phyloP scores from a whole-genome alignment of 768 basidiomycete species.

The Russula griseocarnosa region DNA sequence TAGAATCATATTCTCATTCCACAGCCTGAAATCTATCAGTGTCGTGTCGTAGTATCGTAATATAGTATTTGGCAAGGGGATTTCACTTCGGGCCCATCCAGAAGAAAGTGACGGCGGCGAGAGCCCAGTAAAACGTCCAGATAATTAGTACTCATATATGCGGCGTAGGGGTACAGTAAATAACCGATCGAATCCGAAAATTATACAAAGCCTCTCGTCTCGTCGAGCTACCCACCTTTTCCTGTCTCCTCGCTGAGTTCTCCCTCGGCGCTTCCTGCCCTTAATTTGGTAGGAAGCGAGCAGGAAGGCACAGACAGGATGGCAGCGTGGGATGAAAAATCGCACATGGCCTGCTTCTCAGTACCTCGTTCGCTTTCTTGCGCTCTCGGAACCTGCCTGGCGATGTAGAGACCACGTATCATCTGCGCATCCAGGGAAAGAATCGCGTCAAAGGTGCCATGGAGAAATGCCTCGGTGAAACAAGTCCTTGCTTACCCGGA shows the following conservation, averaged over 20 bases:
- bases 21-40: too few species aligned
- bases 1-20: too few species aligned
- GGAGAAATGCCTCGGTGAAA: background rate
- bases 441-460: background rate
- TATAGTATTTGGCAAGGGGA: too few species aligned
- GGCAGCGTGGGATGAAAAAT: background rate
- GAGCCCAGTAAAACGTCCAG: too few species aligned
- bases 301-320: constrained; percentile 3
- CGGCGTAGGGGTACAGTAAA: background rate
- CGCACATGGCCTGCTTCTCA: background rate
- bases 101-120: too few species aligned
- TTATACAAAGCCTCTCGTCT: background rate
- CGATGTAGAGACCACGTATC: background rate
- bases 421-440: background rate
- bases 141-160: too few species aligned
- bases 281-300: background rate
- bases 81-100: too few species aligned
- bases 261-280: background rate
- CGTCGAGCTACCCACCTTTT: too few species aligned
- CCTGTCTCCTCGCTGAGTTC: background rate
- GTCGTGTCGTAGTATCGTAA: too few species aligned
- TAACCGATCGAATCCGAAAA: background rate
- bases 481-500: constrained; percentile 1
- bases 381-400: background rate
- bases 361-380: constrained; percentile 2